Conservation (phyloP, 768 basidiomycete species). For the Boletus rubroflammeus region DNA sequence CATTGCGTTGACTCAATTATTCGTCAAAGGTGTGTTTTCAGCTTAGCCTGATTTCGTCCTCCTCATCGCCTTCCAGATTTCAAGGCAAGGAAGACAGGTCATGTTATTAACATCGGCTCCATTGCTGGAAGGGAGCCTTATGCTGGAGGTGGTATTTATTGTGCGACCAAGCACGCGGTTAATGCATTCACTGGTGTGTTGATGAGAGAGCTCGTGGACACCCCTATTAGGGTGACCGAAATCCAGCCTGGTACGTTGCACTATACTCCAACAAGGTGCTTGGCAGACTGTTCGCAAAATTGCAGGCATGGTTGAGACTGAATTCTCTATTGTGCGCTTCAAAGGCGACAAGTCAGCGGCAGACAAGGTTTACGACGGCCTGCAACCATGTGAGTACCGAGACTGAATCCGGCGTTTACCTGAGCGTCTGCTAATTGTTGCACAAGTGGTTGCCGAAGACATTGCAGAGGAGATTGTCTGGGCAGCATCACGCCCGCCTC, state of each 20-base stretch:
- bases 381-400: constrained; percentile 69
- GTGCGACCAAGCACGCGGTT: constrained; percentile 86
- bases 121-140: constrained; percentile 88
- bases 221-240: constrained; percentile 90
- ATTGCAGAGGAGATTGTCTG: constrained; percentile 98
- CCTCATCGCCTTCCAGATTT: constrained; percentile 50
- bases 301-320: constrained; percentile 81
- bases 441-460: constrained; percentile 72
- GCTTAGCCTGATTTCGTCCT: not conserved
- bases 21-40: constrained; percentile 47
- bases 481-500: constrained; percentile 87
- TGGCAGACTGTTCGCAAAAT: not conserved
- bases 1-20: constrained; percentile 76
- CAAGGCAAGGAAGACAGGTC: constrained; percentile 71
- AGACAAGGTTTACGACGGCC: constrained; percentile 85
- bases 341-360: constrained; percentile 80
- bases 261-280: constrained; percentile 1
- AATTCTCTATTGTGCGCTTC: constrained; percentile 90
- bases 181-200: constrained; percentile 82
- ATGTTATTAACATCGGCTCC: constrained; percentile 94
- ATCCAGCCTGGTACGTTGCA: constrained; percentile 74
- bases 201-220: constrained; percentile 85
- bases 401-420: not conserved
- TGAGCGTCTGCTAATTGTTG: constrained; percentile 5
- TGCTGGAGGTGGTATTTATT: constrained; percentile 88